phyloP scores from a whole-genome alignment of 164 flowering plant genomes.

The Vitis rupestris region DNA sequence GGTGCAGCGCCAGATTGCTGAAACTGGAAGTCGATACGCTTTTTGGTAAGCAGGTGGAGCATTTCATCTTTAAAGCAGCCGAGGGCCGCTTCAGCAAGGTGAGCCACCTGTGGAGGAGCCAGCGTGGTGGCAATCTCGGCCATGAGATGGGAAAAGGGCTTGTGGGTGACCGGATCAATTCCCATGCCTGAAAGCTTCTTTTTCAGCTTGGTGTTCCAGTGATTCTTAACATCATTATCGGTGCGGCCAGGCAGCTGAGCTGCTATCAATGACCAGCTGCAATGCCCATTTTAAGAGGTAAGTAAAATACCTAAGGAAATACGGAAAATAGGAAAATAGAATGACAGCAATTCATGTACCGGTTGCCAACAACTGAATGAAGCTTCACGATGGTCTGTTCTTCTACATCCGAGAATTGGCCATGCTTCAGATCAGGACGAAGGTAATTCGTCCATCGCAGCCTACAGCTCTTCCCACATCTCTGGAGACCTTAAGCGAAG shows the following conservation, averaged over 20 bases:
- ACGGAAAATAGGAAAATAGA: neutral
- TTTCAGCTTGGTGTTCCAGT: conserved; percentile 98
- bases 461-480: conserved; percentile 97
- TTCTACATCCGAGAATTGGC: conserved; percentile 79
- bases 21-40: conserved; percentile 68
- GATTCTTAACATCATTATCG: conserved; percentile 94
- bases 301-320: neutral
- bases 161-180: conserved; percentile 96
- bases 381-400: conserved; percentile 85
- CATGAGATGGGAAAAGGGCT: conserved; percentile 96
- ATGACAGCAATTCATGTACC: conserved; percentile 27
- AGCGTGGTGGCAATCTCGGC: conserved; percentile 96
- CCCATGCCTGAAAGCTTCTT: conserved; percentile 98
- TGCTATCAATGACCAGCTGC: conserved; percentile 92
- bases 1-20: conserved; percentile 37
- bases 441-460: conserved; percentile 97
- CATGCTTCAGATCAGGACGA: conserved; percentile 91
- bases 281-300: neutral
- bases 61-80: conserved; percentile 99
- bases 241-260: conserved; percentile 92
- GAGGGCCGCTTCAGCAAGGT: conserved; percentile 92
- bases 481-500: conserved; percentile 63
- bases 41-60: conserved; percentile 94
- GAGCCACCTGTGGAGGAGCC: conserved; percentile 91
- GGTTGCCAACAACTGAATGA: conserved; percentile 83